Evolutionary conservation across 768 basidiomycete species (phyloP), one percentile per base, ranked within the genome.

Genomic region (Boletus rex-veris): DNA sequence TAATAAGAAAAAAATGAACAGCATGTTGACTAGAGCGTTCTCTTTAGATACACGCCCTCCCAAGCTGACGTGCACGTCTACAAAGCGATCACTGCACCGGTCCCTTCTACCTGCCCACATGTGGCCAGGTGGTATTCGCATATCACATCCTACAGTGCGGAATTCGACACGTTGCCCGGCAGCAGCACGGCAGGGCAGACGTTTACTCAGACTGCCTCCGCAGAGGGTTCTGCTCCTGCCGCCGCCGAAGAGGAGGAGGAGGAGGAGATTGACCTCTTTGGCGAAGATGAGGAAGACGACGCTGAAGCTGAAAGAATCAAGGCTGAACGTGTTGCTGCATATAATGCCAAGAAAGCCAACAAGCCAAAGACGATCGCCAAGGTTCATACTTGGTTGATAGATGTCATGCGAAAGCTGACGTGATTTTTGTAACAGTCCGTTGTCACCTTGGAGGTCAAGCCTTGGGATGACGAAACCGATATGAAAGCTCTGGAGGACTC

Each of bases 391-490:
- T 15, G 30, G 12, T 44, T 19, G 37, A 38, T 54, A 48, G 44
- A 26, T 52, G 18, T 43, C 43, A 21, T 42, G 55, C 52, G 52
- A 42, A 41, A 42, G 24, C 60, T 58, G n/a, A 54, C 57, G 54
- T 52, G 11, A 45, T 53, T 5, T 35, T 15, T n/a, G n/a, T n/a
- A 15, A 54, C 72, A 98, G 93, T 98, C 97, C 61, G 85, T 99
- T 57, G 97, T 99, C 47, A 99, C 96, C 44, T 76, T 98, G 63
- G 96, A 98, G 62, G 94, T 99, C 58, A 99, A 99, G 76, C 95
- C 96, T 38, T 97, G 94, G 96, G 96, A 98, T 71, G 96, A 98
- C 69, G 94, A 97, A 78, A 99, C 97, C 47, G 92, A 98, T 74
- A 95, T 99, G 95, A 80, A 68, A 41, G 89, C 77, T 47, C 79